Percentiles rank a stretch among this genome's conserved stretches.
Conservation (phyloP, 768 basidiomycete species). For the Mycena galopus region DNA sequence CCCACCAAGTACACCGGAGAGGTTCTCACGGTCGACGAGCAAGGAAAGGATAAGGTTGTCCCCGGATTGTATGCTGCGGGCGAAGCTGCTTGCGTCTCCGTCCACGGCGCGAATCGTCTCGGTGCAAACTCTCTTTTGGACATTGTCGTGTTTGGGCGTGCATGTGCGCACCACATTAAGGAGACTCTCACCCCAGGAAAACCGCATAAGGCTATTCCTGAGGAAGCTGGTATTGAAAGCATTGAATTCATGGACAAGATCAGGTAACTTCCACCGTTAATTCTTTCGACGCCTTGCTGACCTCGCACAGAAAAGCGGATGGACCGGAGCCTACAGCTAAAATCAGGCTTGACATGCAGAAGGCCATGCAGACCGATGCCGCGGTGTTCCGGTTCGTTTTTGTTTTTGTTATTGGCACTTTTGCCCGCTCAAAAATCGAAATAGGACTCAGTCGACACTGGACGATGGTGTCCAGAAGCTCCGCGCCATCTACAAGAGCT, state of each 20-base stretch:
- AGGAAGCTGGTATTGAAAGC: constrained; percentile 86
- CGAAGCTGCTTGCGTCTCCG: constrained; percentile 98
- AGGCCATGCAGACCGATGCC: constrained; percentile 98
- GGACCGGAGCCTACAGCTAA: constrained; percentile 91
- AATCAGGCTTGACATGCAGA: constrained; percentile 96
- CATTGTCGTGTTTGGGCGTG: constrained; percentile 99
- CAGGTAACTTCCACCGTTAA: constrained; percentile 55
- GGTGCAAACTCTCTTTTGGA: constrained; percentile 99
- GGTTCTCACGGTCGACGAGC: constrained; percentile 87
- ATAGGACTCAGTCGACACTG: constrained; percentile 86
- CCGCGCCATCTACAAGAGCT: constrained; percentile 87
- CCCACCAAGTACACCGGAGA: constrained; percentile 99
- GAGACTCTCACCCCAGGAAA: constrained; percentile 91
- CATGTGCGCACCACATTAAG: constrained; percentile 97
- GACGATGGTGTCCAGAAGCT: constrained; percentile 95
- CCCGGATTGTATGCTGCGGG: constrained; percentile 98
- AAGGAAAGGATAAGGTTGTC: constrained; percentile 94
- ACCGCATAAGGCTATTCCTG: constrained; percentile 89
- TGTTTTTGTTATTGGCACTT: not conserved
- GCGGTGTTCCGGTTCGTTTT: constrained; percentile 90
- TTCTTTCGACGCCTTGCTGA: not conserved
- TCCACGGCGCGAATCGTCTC: constrained; percentile 99
- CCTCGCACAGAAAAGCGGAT: constrained; percentile 69
- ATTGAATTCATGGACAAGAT: constrained; percentile 93
- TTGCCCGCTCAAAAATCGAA: not conserved